Evolutionary conservation across 352 stramenopile species (phyloP).

Genomic region (Pythium plurisporium): DNA sequence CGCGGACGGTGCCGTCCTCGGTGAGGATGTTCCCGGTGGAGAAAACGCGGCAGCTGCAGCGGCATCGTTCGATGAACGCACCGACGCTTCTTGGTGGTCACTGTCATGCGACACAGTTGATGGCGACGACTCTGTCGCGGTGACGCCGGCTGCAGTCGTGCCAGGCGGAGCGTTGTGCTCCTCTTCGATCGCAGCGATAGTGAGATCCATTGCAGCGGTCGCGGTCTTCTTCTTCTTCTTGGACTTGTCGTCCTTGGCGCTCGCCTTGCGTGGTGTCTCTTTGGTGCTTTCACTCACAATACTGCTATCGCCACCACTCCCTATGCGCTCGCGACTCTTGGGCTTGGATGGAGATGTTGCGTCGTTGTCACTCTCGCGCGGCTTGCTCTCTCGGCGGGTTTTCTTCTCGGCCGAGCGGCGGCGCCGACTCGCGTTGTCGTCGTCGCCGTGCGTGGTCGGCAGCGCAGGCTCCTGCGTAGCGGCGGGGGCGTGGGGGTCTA

Average conservation of each 20-base stretch:
- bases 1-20: background rate
- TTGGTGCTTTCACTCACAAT: background rate
- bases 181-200: constrained; percentile 10
- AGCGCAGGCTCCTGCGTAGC: background rate
- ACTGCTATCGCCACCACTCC: background rate
- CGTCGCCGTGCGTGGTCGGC: background rate
- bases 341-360: background rate
- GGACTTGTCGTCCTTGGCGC: constrained; percentile 2
- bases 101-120: background rate
- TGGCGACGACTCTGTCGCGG: background rate
- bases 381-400: background rate
- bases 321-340: background rate
- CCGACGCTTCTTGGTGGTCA: too few species aligned
- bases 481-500: constrained; percentile 8
- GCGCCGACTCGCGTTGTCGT: too few species aligned
- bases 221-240: constrained; percentile 19
- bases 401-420: background rate
- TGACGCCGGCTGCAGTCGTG: background rate
- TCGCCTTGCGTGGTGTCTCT: background rate
- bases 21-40: too few species aligned
- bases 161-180: background rate
- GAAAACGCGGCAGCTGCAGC: too few species aligned
- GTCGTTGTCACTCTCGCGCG: background rate
- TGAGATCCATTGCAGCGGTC: constrained; percentile 7
- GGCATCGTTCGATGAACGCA: too few species aligned